These are phyloP conservation scores for Stellera chamaejasme DNA, from an alignment of 345 rosid genomes.

Conservation along the genomic window DNA sequence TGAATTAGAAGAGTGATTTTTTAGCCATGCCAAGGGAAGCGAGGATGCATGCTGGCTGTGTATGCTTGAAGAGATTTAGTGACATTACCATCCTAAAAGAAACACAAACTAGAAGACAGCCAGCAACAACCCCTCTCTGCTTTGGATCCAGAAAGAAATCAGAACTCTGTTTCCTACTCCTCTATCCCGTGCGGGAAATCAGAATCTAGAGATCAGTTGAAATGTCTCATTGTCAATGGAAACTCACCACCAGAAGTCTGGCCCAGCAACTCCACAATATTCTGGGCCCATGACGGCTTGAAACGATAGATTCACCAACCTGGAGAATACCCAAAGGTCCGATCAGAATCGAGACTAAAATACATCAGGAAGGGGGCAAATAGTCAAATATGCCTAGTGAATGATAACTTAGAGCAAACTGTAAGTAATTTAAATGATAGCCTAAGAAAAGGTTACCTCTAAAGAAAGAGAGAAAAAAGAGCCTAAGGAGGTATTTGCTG, in stretches of 20 bases:
- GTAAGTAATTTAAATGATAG: no score
- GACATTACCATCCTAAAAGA: no score
- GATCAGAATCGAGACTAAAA: neutral
- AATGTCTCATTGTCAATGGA: slow-evolving; percentile 25
- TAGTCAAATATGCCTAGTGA: neutral
- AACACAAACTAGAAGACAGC: no score
- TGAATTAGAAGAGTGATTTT: no score
- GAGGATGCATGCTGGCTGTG: no score
- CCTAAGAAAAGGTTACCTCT: no score
- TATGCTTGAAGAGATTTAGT: no score
- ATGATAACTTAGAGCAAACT: no score
- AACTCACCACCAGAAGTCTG: slow-evolving; percentile 25
- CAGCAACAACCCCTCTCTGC: no score
- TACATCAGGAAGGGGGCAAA: neutral
- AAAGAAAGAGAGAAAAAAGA: neutral
- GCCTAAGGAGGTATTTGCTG: neutral
- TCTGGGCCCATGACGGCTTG: slow-evolving; percentile 11
- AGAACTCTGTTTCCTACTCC: neutral
- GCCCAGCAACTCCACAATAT: slow-evolving; percentile 17
- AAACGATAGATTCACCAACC: slow-evolving; percentile 18
- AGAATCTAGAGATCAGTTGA: slow-evolving; percentile 24
- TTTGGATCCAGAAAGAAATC: no score
- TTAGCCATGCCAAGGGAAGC: no score
- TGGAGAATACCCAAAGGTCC: slow-evolving; percentile 4
- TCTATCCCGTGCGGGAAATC: slow-evolving; percentile 26